Base-by-base conservation (phyloP, 331 rosid genomes). In the Acacia concinna region DNA sequence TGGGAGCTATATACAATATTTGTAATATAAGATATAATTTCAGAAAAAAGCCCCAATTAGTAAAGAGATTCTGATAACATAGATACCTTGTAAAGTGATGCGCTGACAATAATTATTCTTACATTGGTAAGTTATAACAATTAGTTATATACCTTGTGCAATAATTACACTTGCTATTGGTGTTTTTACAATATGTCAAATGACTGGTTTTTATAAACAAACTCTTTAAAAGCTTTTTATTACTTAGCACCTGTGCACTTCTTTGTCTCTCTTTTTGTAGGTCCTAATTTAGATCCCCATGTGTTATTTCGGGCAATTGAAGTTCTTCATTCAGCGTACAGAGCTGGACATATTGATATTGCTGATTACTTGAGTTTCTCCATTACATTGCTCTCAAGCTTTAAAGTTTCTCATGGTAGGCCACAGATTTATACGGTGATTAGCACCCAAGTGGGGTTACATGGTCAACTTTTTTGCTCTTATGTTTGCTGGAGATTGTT, bases 281-380 rank as follows among this genome's bases (percentile, higher is more conserved):
- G 92, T 81, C 90, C 88, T 38, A 91, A 89, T 85, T 80, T 93
- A 80, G 94, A 91, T 18, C 87, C 91, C 4, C 27, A 23, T 38
- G 68, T 73, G 57, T 70, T 90, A 77, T 85, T 86, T 74, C 88
- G 91, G 38, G 82, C 69, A n/a, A 65, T 93, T 10, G 97, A 93
- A 84, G 80, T 90, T 82, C 88, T 95, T 73, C 81, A 93, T 82
- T 90, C 91, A 25, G 85, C 93, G 46, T 93, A 89, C 81, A 81
- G 73, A 71, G 88, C 76, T 30, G 94, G 97, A 49, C 86, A 73
- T 44, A 78, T 91, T 40, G 80, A 78, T 78, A 82, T 91, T 63
- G 88, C 87, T 1, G 91, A 90, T 86, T 82, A 81, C 79, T 74
- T 93, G 77, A 91, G 93, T 80, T 85, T 91, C 86, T 83, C 80